Conservation (phyloP, 805 yeast species). For the Candida lessepsii region DNA sequence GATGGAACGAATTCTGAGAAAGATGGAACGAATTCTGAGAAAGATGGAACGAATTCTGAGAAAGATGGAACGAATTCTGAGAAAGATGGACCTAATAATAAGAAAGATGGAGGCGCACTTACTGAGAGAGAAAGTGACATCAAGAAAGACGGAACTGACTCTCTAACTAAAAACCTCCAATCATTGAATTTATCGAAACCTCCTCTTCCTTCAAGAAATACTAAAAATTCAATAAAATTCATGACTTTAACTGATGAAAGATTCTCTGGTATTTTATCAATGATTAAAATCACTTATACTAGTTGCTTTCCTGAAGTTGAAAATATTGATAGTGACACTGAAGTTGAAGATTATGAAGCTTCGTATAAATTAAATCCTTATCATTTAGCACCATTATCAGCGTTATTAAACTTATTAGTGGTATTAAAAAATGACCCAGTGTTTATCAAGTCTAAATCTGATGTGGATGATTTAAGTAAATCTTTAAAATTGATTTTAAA, state of each 20-base stretch:
- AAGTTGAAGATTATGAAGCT: slow-evolving; percentile 16
- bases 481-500: slow-evolving; percentile 27
- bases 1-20: no score
- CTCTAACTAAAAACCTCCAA: no score
- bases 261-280: slow-evolving; percentile 40
- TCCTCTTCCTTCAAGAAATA: slow-evolving; percentile 37
- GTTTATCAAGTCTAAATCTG: slow-evolving; percentile 15
- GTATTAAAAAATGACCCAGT: slow-evolving; percentile 25
- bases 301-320: slow-evolving; percentile 28
- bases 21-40: no score
- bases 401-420: slow-evolving; percentile 55
- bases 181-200: slow-evolving; percentile 9
- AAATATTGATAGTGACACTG: slow-evolving; percentile 15
- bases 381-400: slow-evolving; percentile 46
- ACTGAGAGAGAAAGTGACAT: no score
- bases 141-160: no score
- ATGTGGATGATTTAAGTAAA: slow-evolving; percentile 16
- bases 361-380: slow-evolving; percentile 19
- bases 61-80: no score
- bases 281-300: slow-evolving; percentile 39
- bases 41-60: no score
- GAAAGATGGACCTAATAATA: no score
- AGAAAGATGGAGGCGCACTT: no score
- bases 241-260: slow-evolving; percentile 45
- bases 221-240: slow-evolving; percentile 24